Base-by-base conservation (phyloP, 192 early-diverging fungal genomes). In the Helicostylum pulchrum region DNA sequence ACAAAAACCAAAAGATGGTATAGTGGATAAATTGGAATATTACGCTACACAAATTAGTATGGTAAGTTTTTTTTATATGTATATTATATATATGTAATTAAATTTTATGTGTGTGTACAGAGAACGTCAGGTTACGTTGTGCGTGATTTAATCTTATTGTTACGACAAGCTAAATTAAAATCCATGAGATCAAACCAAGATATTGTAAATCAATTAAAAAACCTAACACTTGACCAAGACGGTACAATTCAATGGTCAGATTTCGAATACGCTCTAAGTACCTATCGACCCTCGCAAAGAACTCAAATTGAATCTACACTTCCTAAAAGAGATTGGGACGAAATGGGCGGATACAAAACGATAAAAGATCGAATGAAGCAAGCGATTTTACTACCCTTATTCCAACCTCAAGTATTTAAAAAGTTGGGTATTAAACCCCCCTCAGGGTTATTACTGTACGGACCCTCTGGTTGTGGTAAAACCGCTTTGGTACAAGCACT, bases 381-480 rank as follows among this genome's bases (percentile, higher is more conserved):
- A 55, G 77, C 87, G 14, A 78, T 90, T 31, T 65, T 71, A 19
- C 79, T 86, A 69, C 79, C 91, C 31, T 17, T 88, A 17, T 56
- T 84, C 44, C 71, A 80, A 12, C 72, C 83, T 17, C 74, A 88
- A 45, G 69, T 74, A 0, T 88, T 79, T 67, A 67, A 62, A 21
- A 70, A 67, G 7, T 76, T 95, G 32, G 95, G 95, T 0, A 78
- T 92, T 3, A 71, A 67, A 15, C 87, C 92, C 6, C 88, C 93
- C 0, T 77, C 86, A 10, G 96, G 96, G 4, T 66, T 98, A n/a
- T 67, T 98, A 34, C 79, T 98, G 4, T 90, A 95, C 61, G 96
- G 96, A 0, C 93, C 96, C 6, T 83, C 93, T 19, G 95, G 91
- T 84, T 97, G 95, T 65, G 96, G 96, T 44, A 99, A 99, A 66